Evolutionary conservation across 2,329 filamentous ascomycete genomes (phyloP), one percentile per base, ranked within the genome.

Genomic region (Bipolaris gigantea): DNA sequence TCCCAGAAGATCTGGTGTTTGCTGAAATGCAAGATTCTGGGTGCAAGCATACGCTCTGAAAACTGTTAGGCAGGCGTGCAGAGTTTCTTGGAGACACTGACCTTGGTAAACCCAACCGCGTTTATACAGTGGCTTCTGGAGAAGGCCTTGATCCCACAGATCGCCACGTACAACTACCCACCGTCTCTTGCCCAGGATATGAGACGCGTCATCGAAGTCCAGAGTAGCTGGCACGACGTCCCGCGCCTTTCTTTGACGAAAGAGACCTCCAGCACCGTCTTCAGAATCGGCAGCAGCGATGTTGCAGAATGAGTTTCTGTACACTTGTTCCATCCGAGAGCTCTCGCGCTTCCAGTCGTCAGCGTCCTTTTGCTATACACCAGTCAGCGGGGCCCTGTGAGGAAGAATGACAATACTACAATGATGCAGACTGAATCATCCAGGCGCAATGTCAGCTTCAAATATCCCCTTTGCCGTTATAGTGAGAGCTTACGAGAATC

Each of bases 231-330:
- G 35, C 2, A 43, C 7, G 13, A 55, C 42, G 6, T 59, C 40
- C 4, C 43, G n/a, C 2, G 56, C 52, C 9, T 51, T 36, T 33
- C 66, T 49, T 10, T 43, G 8, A 3, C 65, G 55, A 47, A 67
- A 69, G 2, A 66, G 38, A 1, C 66, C 66, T 16, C 62, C 57
- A 5, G 18, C 30, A 7, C 52, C 54, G 30, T 68, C 48, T 15
- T 25, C 10, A 1, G 65, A 60, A 50, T 67, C 63, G 23, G 59
- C 62, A 19, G 60, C 56, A n/a, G 58, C 62, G 45, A 70, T 64
- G 47, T 69, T 71, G 34, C 67, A 67, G 35, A 61, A 62, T 5
- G 59, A 60, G 35, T 63, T 53, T 3, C 63, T 56, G 38, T 70
- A 70, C 3, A 69, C 57, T 39, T 65, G 45, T 45, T 67, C 61